phyloP scores from a whole-genome alignment of 345 rosid species.

The Salix suchowensis region DNA sequence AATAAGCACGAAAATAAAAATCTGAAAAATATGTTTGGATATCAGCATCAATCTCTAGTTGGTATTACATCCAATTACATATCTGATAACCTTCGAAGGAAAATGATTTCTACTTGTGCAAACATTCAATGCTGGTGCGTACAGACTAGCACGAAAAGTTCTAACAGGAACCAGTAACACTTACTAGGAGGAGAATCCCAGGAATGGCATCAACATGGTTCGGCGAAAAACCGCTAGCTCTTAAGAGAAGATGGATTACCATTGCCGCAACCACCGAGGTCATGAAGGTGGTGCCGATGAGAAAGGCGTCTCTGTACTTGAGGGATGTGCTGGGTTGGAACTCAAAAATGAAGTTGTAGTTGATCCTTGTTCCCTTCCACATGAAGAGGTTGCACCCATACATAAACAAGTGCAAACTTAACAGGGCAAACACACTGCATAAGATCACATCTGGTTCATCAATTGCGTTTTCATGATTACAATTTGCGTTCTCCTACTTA shows the following conservation, averaged over 20 bases:
- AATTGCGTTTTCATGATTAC: not conserved
- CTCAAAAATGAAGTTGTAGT: constrained; percentile 81
- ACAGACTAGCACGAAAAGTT: not conserved
- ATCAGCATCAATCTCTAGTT: not conserved
- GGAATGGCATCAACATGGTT: constrained; percentile 75
- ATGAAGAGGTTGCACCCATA: constrained; percentile 83
- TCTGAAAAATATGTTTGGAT: constrained; percentile 32
- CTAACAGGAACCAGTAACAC: not conserved
- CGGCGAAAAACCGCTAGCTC: constrained; percentile 49
- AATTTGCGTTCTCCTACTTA: not conserved
- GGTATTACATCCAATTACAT: not conserved
- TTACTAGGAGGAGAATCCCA: constrained; percentile 70
- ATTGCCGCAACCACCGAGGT: constrained; percentile 74
- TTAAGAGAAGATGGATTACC: constrained; percentile 78
- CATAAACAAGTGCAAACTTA: constrained; percentile 90
- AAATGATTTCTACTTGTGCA: not conserved
- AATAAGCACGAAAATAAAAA: constrained; percentile 51
- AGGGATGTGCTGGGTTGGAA: constrained; percentile 69
- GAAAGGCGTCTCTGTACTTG: constrained; percentile 80
- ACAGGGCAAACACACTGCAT: constrained; percentile 76
- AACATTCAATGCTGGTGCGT: not conserved
- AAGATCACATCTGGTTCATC: not conserved
- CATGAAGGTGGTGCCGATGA: constrained; percentile 86
- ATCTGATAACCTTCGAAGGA: not conserved
- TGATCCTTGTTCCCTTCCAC: constrained; percentile 84